phyloP scores from a whole-genome alignment of 2,329 filamentous ascomycete genomes.

The Nannizzia gypsea region DNA sequence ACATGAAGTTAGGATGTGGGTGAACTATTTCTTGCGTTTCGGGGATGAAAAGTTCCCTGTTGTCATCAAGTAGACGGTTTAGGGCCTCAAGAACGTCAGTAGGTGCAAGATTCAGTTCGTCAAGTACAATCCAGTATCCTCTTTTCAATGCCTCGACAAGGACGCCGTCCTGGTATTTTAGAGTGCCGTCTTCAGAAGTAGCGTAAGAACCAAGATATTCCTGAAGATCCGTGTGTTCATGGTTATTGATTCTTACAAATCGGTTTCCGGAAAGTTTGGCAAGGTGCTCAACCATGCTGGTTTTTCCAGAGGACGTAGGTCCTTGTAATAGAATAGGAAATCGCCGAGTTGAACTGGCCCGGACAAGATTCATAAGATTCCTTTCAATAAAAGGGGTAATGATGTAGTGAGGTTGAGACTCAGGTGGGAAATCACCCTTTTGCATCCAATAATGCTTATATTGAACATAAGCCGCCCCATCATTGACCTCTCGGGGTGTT shows the following conservation, averaged over 20 bases:
- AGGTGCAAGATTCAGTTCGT: constrained; percentile 92
- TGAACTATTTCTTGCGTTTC: constrained; percentile 91
- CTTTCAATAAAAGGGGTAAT: constrained; percentile 90
- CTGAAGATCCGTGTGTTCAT: constrained; percentile 95
- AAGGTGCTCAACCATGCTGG: constrained; percentile 97
- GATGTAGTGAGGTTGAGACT: constrained; percentile 81
- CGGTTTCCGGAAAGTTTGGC: constrained; percentile 95
- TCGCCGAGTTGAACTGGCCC: constrained; percentile 79
- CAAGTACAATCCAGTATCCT: constrained; percentile 95
- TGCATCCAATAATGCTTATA: constrained; percentile 89
- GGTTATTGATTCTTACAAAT: constrained; percentile 98
- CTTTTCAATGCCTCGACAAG: constrained; percentile 84
- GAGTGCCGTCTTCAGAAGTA: constrained; percentile 69
- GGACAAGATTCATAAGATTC: constrained; percentile 86
- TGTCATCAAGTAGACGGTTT: constrained; percentile 91
- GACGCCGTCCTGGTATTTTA: constrained; percentile 86
- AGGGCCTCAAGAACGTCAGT: constrained; percentile 94
- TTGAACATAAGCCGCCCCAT: constrained; percentile 66
- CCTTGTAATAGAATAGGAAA: constrained; percentile 95
- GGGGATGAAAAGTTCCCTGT: constrained; percentile 85
- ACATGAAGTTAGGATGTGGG: constrained; percentile 89
- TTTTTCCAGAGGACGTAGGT: constrained; percentile 94
- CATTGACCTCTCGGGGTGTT: constrained; percentile 62
- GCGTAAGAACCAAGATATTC: constrained; percentile 95
- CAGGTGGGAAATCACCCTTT: constrained; percentile 54